These are phyloP conservation scores for Trichoderma sp. DNA, from an alignment of 2,329 filamentous ascomycete species.

Conservation along the genomic window DNA sequence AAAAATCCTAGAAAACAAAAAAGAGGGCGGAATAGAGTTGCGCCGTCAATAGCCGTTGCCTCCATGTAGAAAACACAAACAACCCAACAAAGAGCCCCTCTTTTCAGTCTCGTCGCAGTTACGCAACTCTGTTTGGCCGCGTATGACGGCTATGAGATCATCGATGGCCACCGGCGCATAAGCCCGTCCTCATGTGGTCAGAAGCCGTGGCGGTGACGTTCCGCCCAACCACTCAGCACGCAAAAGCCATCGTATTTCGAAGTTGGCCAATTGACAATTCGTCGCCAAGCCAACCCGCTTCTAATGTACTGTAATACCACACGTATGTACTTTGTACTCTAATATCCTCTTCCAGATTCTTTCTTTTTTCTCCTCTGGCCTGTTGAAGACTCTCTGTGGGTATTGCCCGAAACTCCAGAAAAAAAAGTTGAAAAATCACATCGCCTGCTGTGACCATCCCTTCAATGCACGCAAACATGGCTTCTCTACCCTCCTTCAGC, in stretches of 20 bases:
- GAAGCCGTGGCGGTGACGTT: not conserved
- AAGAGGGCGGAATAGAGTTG: not conserved
- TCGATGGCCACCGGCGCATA: not conserved
- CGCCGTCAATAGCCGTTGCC: slow-evolving; percentile 16
- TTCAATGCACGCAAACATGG: not conserved
- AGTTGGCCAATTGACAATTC: not conserved
- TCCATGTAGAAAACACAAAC: not conserved
- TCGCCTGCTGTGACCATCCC: not conserved
- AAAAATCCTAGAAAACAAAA: not conserved
- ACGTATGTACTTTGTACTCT: not conserved
- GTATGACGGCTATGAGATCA: slow-evolving; percentile 19
- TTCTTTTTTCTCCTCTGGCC: slow-evolving; percentile 1
- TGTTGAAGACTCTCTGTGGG: slow-evolving; percentile 20
- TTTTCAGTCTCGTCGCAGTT: not conserved
- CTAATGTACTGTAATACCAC: not conserved
- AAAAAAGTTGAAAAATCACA: not conserved
- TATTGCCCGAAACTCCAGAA: slow-evolving; percentile 14
- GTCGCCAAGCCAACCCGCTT: not conserved
- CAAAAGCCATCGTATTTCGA: not conserved
- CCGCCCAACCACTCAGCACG: not conserved
- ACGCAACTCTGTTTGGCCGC: not conserved
- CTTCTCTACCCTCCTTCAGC: not conserved
- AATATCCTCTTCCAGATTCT: not conserved
- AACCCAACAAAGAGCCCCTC: not conserved
- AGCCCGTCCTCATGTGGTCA: not conserved